Evolutionary conservation across 2,329 filamentous ascomycete species (phyloP).

Genomic region (Clonostachys rhizophaga): DNA sequence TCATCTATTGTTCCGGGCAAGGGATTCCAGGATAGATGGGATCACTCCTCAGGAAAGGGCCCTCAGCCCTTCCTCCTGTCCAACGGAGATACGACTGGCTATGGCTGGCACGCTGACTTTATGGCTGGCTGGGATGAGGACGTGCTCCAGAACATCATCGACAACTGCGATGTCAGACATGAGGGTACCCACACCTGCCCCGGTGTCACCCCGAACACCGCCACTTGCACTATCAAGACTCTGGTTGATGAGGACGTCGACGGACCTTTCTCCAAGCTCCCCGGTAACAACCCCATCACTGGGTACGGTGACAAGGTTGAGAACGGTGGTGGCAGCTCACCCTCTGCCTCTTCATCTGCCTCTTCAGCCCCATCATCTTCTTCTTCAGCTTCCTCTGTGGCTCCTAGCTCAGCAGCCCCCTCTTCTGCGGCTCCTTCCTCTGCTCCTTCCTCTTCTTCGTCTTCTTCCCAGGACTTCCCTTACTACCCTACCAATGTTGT

Average conservation of each 20-base stretch:
- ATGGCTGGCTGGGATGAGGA: constrained; percentile 66
- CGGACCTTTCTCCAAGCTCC: constrained; percentile 43
- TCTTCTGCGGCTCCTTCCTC: not conserved
- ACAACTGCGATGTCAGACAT: constrained; percentile 58
- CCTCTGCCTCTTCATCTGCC: not conserved
- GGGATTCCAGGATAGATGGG: constrained; percentile 43
- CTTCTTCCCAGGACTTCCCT: constrained; percentile 1
- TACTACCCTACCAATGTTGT: not conserved
- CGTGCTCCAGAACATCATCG: constrained; percentile 61
- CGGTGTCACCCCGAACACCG: constrained; percentile 46
- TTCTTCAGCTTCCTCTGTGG: not conserved
- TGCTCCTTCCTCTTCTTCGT: not conserved
- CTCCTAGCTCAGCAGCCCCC: not conserved
- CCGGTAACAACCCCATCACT: constrained; percentile 48
- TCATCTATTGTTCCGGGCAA: constrained; percentile 14
- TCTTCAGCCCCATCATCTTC: not conserved
- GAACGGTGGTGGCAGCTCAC: constrained; percentile 23
- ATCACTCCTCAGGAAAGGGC: constrained; percentile 39
- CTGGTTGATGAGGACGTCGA: constrained; percentile 38
- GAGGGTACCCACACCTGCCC: constrained; percentile 59
- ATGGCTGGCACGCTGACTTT: constrained; percentile 68
- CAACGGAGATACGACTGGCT: constrained; percentile 67
- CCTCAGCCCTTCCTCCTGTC: constrained; percentile 63
- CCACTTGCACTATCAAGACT: constrained; percentile 44
- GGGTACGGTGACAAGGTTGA: constrained; percentile 30